Evolutionary conservation across 495 filamentous ascomycete species (phyloP).

Genomic region (Entonaema liquescens): DNA sequence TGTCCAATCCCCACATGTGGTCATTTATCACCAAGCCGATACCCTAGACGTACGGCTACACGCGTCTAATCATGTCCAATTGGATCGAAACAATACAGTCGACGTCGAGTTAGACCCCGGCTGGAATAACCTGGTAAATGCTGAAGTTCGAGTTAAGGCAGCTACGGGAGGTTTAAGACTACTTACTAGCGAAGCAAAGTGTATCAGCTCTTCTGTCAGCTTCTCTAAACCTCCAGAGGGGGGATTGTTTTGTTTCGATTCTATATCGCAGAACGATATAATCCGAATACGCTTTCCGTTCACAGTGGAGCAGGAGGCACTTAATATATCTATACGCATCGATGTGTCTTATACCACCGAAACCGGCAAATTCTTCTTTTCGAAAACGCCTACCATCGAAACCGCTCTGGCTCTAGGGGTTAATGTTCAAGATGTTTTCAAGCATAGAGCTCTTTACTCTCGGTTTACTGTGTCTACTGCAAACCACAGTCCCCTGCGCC

Average conservation of each 20-base stretch:
- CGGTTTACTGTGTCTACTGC: constrained; percentile 88
- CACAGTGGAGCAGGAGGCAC: constrained; percentile 80
- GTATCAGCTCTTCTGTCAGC: constrained; percentile 63
- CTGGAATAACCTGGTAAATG: constrained; percentile 74
- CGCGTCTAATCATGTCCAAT: constrained; percentile 67
- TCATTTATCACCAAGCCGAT: constrained; percentile 58
- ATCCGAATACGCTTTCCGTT: constrained; percentile 78
- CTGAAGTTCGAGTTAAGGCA: constrained; percentile 76
- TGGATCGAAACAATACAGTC: constrained; percentile 78
- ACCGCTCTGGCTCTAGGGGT: constrained; percentile 85
- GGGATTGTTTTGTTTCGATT: constrained; percentile 71
- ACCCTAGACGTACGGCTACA: constrained; percentile 57
- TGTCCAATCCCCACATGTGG: constrained; percentile 54
- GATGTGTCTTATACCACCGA: constrained; percentile 83
- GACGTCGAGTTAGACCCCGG: constrained; percentile 79
- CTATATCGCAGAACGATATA: constrained; percentile 59
- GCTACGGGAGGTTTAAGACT: constrained; percentile 89
- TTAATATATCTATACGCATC: constrained; percentile 74
- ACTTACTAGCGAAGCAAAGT: constrained; percentile 73
- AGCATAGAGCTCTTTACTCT: constrained; percentile 80
- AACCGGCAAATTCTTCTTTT: constrained; percentile 75
- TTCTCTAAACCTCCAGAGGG: constrained; percentile 66
- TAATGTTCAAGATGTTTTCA: constrained; percentile 97
- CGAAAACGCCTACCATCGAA: constrained; percentile 68
- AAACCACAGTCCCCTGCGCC: constrained; percentile 73